Evolutionary conservation across 306 rosid species (phyloP).

Genomic region (Cucurbita ficifolia): DNA sequence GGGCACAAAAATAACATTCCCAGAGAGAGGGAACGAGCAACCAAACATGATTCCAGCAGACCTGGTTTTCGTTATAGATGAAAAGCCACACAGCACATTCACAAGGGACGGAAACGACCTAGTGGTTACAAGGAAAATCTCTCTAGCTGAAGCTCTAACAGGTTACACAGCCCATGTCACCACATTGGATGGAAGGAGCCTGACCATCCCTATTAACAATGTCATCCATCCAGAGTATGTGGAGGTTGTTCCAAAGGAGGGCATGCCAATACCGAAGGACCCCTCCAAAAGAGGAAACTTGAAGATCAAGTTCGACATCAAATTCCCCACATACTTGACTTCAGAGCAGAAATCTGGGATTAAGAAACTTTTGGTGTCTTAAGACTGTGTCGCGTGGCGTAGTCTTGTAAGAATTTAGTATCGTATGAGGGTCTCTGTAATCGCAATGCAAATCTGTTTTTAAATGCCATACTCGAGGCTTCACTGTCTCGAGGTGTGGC

Average conservation of each 20-base stretch:
- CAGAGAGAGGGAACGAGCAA: constrained; percentile 70
- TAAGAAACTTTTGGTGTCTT: constrained; percentile 25
- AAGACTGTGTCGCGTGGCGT: background rate
- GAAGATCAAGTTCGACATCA: constrained; percentile 55
- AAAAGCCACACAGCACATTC: constrained; percentile 66
- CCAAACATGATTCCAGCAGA: constrained; percentile 62
- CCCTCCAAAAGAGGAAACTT: constrained; percentile 67
- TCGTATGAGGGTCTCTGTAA: constrained; percentile 3
- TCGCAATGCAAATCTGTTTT: constrained; percentile 4
- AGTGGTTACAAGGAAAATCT: constrained; percentile 35
- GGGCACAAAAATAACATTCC: constrained; percentile 87
- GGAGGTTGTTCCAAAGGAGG: constrained; percentile 57
- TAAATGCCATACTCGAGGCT: background rate
- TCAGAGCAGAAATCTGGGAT: constrained; percentile 39
- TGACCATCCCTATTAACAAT: constrained; percentile 37
- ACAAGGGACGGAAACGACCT: constrained; percentile 81
- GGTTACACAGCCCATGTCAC: constrained; percentile 43
- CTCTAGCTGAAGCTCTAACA: constrained; percentile 42
- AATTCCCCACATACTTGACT: constrained; percentile 34
- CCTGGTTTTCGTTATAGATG: constrained; percentile 62
- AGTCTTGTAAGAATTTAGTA: background rate
- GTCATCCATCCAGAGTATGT: constrained; percentile 49
- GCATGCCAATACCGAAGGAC: constrained; percentile 79
- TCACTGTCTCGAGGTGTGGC: background rate
- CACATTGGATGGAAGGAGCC: constrained; percentile 60